phyloP scores from a whole-genome alignment of 2,329 filamentous ascomycete genomes.

The Fusarium temperatum region DNA sequence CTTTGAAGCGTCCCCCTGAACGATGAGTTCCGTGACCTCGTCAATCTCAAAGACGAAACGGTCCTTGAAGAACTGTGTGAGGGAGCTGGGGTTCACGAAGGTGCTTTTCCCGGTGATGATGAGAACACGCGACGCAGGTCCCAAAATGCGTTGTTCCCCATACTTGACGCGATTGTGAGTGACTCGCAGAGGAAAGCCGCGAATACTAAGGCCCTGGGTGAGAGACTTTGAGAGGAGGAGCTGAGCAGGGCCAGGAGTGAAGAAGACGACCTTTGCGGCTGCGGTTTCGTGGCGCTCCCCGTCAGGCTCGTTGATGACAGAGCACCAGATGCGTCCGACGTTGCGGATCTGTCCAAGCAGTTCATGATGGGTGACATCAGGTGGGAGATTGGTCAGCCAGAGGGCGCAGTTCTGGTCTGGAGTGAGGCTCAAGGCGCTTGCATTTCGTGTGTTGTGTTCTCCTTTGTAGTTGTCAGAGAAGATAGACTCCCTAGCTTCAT shows the following conservation, averaged over 20 bases:
- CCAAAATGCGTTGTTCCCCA: slow-evolving; percentile 41
- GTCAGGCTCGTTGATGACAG: slow-evolving; percentile 61
- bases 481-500: background rate
- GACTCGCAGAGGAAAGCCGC: slow-evolving; percentile 50
- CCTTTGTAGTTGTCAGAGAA: slow-evolving; percentile 51
- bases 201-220: slow-evolving; percentile 48
- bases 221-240: slow-evolving; percentile 38
- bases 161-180: slow-evolving; percentile 60
- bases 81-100: slow-evolving; percentile 54
- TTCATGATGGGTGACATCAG: slow-evolving; percentile 51
- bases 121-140: slow-evolving; percentile 57
- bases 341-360: slow-evolving; percentile 56
- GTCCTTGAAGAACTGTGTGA: slow-evolving; percentile 53
- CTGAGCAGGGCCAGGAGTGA: slow-evolving; percentile 52
- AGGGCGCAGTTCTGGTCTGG: slow-evolving; percentile 58
- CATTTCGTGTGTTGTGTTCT: slow-evolving; percentile 49
- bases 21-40: slow-evolving; percentile 46
- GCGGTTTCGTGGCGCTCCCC: slow-evolving; percentile 47
- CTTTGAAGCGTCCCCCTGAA: slow-evolving; percentile 23
- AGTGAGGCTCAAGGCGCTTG: slow-evolving; percentile 45
- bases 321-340: slow-evolving; percentile 61
- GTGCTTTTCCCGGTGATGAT: slow-evolving; percentile 56
- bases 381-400: slow-evolving; percentile 62
- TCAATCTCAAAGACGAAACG: slow-evolving; percentile 61
- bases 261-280: slow-evolving; percentile 62